A percentile compares a stretch with the other conserved stretches of the same genome.
These are phyloP conservation scores for Cordyceps farinosa DNA, from an alignment of 2,329 filamentous ascomycete species.

Conservation along the genomic window DNA sequence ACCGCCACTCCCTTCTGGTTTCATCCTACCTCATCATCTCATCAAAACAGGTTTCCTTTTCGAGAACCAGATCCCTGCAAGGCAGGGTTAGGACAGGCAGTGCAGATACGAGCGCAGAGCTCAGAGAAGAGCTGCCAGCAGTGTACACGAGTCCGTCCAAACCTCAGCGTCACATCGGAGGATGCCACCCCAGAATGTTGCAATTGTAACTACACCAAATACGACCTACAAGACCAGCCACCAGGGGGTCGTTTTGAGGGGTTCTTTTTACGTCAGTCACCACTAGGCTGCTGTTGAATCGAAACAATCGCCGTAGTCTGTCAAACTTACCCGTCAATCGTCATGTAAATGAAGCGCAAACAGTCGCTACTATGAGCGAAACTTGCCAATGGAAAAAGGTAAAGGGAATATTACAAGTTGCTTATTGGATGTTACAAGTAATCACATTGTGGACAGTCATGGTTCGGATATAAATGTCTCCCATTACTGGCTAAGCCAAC, in stretches of 20 bases:
- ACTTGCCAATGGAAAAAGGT: too few relatives aligned
- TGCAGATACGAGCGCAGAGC: conserved; percentile 1
- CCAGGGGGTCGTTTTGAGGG: too few relatives aligned
- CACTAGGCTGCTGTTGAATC: too few relatives aligned
- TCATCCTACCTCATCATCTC: too few relatives aligned
- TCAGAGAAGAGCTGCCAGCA: background rate
- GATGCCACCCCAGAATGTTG: background rate
- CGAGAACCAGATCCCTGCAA: background rate
- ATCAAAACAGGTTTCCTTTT: background rate
- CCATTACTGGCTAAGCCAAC: conserved; percentile 17
- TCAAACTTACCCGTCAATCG: too few relatives aligned
- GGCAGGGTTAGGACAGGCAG: background rate
- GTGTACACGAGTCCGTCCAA: background rate
- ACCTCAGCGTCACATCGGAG: background rate
- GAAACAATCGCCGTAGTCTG: too few relatives aligned
- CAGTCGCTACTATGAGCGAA: too few relatives aligned
- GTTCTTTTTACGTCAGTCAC: too few relatives aligned
- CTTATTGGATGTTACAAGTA: too few relatives aligned
- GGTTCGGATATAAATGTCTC: background rate
- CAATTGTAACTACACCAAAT: background rate
- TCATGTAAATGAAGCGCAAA: too few relatives aligned
- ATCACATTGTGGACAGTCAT: background rate
- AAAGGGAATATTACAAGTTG: too few relatives aligned
- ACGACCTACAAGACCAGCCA: background rate
- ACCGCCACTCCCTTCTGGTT: background rate